Percentiles rank a stretch among this genome's conserved stretches.
Evolutionary conservation across 257 asterid genomes (phyloP).

Genomic region (Sherardia arvensis): DNA sequence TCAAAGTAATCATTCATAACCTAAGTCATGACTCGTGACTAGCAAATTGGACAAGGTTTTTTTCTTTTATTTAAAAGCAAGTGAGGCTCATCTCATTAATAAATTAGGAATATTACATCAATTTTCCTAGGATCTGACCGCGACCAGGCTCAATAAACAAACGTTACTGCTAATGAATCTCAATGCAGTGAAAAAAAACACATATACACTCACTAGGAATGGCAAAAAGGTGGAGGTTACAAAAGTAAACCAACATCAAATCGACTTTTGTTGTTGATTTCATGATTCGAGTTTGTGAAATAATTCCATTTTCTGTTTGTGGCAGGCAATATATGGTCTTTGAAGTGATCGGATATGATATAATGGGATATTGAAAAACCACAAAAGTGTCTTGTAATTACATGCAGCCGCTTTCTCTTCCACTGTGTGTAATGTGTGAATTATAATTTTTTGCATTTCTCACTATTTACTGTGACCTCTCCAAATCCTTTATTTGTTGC

Average conservation of each 20-base stretch:
- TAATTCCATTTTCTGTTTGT: not conserved
- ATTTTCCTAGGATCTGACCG: no score
- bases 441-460: not conserved
- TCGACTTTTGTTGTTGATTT: not conserved
- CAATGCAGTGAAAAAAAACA: no score
- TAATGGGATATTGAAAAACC: not conserved
- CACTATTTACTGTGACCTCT: not conserved
- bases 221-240: not conserved
- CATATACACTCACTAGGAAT: not conserved
- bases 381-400: not conserved
- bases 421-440: not conserved
- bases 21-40: no score
- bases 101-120: no score
- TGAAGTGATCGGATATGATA: not conserved
- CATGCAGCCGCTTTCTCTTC: constrained; percentile 12
- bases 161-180: no score
- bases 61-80: no score
- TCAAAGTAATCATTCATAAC: no score
- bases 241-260: not conserved
- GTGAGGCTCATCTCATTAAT: no score
- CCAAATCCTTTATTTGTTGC: not conserved
- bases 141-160: no score
- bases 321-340: not conserved
- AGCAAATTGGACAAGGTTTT: no score
- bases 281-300: no score